Percentiles rank a stretch among this genome's conserved stretches.
phyloP scores from a whole-genome alignment of 495 filamentous ascomycete species.

The Pyronema domesticum region DNA sequence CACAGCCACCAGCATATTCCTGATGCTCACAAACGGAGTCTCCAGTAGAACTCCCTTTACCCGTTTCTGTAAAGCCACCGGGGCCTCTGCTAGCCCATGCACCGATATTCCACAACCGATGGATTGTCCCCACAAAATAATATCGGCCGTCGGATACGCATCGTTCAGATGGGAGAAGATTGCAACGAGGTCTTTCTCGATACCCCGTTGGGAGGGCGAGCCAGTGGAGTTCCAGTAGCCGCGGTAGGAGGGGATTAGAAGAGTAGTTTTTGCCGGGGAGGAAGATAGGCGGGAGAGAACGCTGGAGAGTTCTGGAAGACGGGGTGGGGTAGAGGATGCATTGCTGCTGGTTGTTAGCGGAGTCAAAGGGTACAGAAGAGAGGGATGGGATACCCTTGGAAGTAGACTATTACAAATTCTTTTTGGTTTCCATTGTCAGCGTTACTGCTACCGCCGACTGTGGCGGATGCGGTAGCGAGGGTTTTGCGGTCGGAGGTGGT shows the following conservation, averaged over 20 bases:
- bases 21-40: constrained; percentile 56
- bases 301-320: constrained; percentile 49
- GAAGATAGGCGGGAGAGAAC: constrained; percentile 29
- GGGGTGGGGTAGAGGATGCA: constrained; percentile 49
- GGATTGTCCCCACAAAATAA: constrained; percentile 68
- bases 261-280: constrained; percentile 5
- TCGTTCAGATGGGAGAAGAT: constrained; percentile 32
- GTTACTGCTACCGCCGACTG: background rate
- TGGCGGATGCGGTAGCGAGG: constrained; percentile 9
- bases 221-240: constrained; percentile 61
- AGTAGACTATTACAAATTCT: constrained; percentile 18
- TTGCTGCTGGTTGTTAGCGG: constrained; percentile 28
- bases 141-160: constrained; percentile 28
- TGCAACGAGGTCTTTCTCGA: constrained; percentile 45
- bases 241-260: constrained; percentile 22
- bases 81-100: constrained; percentile 37
- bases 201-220: constrained; percentile 36
- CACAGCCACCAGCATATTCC: constrained; percentile 52
- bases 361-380: background rate
- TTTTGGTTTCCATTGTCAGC: background rate
- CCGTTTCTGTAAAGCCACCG: constrained; percentile 22
- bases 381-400: constrained; percentile 15
- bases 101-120: constrained; percentile 45
- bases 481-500: constrained; percentile 38
- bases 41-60: constrained; percentile 47